These are phyloP conservation scores for Cercospora zeae-maydis DNA, from an alignment of 2,329 filamentous ascomycete species.

Conservation along the genomic window DNA sequence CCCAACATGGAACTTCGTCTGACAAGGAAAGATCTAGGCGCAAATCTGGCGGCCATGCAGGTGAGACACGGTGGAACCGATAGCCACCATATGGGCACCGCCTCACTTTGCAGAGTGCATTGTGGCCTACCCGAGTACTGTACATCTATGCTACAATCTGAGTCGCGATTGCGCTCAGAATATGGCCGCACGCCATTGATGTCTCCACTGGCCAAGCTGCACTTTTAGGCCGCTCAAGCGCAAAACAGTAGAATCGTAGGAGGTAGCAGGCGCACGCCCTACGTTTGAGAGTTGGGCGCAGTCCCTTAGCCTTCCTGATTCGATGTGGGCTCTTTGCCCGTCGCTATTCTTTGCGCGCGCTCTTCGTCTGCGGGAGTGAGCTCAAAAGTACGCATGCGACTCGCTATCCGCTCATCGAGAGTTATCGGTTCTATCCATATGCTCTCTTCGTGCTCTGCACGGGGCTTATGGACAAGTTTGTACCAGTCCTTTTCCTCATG, in stretches of 20 bases:
- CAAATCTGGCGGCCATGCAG: neutral
- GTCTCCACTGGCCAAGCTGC: neutral
- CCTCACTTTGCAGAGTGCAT: neutral
- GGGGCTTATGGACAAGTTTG: slow-evolving; percentile 63
- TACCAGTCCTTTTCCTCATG: slow-evolving; percentile 79
- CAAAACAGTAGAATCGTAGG: neutral
- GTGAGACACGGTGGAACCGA: neutral
- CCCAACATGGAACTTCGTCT: neutral
- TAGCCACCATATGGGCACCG: neutral
- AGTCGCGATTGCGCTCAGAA: neutral
- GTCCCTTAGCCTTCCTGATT: neutral
- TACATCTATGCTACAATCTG: slow-evolving; percentile 11
- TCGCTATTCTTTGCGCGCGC: slow-evolving; percentile 50
- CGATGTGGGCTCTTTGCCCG: slow-evolving; percentile 20
- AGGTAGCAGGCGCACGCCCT: neutral
- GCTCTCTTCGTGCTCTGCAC: slow-evolving; percentile 52
- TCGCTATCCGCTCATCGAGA: slow-evolving; percentile 69
- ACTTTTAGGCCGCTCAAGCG: neutral
- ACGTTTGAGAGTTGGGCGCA: neutral
- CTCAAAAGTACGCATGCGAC: slow-evolving; percentile 77
- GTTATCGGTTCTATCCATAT: slow-evolving; percentile 71
- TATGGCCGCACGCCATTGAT: neutral
- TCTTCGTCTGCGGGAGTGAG: slow-evolving; percentile 67
- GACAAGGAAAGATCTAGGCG: neutral
- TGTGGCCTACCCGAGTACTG: slow-evolving; percentile 1